phyloP scores from a whole-genome alignment of 345 rosid genomes.

The Ceriops tagal region DNA sequence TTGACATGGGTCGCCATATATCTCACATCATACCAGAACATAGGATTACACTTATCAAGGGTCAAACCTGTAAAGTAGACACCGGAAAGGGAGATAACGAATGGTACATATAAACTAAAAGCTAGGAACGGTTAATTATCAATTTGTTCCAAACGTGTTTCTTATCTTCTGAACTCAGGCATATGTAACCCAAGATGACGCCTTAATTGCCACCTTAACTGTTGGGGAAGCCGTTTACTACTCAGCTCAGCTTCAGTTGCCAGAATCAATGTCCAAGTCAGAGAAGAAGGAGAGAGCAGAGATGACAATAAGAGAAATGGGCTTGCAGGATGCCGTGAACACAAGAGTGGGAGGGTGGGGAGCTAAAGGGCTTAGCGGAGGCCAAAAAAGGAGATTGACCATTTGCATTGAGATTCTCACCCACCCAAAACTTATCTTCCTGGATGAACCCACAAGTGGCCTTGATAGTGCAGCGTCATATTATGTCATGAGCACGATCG shows the following conservation, averaged over 20 bases:
- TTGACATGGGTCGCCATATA: too few species aligned
- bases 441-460: constrained; percentile 29
- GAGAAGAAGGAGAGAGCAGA: constrained; percentile 25
- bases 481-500: constrained; percentile 17
- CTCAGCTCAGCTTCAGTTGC: constrained; percentile 26
- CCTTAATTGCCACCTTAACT: constrained; percentile 22
- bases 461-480: constrained; percentile 29
- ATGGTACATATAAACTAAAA: neutral
- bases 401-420: constrained; percentile 27
- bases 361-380: constrained; percentile 22
- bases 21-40: too few species aligned
- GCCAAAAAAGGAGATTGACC: constrained; percentile 25
- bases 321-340: constrained; percentile 16
- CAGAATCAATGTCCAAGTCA: constrained; percentile 16
- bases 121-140: neutral
- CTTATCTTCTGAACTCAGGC: constrained; percentile 8
- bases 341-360: constrained; percentile 30
- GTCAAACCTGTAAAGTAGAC: too few species aligned
- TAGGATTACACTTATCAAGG: too few species aligned
- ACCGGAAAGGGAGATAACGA: neutral
- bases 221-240: constrained; percentile 21
- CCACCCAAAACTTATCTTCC: constrained; percentile 19
- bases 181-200: constrained; percentile 32
- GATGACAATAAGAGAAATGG: constrained; percentile 23
- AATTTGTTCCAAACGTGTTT: neutral